Evolutionary conservation across 225 moss, liverwort and hornwort genomes (phyloP).

Genomic region (Polytrichum commune): DNA sequence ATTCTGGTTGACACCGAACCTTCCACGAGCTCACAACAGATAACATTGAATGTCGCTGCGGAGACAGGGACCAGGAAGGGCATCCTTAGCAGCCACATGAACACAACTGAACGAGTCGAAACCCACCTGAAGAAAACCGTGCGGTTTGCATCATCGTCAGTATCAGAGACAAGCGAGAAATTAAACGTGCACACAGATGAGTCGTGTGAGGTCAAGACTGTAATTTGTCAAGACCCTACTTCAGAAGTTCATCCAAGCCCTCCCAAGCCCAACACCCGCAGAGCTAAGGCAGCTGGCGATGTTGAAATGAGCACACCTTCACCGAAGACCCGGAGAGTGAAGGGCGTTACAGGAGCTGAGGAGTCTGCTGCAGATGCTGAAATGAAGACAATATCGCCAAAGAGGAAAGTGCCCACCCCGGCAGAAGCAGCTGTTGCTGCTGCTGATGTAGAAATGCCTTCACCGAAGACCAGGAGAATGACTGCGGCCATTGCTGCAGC

Average conservation of each 20-base stretch:
- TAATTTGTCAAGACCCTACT: not conserved
- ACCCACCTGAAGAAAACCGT: not conserved
- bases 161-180: not conserved
- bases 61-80: not conserved
- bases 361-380: too few species aligned
- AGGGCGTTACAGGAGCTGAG: too few species aligned
- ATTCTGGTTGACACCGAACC: not conserved
- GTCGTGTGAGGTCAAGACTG: not conserved
- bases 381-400: too few species aligned
- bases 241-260: not conserved
- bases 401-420: not conserved
- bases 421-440: not conserved
- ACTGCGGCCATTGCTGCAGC: not conserved
- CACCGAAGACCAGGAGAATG: not conserved
- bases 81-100: not conserved
- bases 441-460: not conserved
- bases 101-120: not conserved
- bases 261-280: not conserved
- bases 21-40: constrained; percentile 3
- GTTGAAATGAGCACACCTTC: too few species aligned
- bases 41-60: not conserved
- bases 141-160: not conserved
- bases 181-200: not conserved
- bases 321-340: too few species aligned
- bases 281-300: not conserved